Evolutionary conservation across 1,139 yeast species (phyloP).

Genomic region (Candida frijolesensis): DNA sequence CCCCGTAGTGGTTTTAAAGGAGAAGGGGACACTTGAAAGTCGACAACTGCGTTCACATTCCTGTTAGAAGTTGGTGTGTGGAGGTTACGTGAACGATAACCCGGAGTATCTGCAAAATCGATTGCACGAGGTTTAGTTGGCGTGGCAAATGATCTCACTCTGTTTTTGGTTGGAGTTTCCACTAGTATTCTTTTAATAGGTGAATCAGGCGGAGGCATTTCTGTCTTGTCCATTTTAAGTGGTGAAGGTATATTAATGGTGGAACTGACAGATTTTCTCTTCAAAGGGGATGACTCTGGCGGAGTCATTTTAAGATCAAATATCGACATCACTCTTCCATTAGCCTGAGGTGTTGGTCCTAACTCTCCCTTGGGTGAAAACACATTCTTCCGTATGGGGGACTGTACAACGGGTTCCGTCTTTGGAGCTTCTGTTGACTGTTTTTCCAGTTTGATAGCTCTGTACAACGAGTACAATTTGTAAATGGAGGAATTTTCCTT

Average conservation of each 20-base stretch:
- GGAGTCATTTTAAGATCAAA: constrained; percentile 57
- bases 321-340: constrained; percentile 68
- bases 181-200: constrained; percentile 7
- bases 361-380: constrained; percentile 33
- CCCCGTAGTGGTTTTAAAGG: constrained; percentile 44
- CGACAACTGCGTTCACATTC: constrained; percentile 1
- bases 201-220: constrained; percentile 9
- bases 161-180: constrained; percentile 15
- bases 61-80: constrained; percentile 12
- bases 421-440: constrained; percentile 3
- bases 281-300: constrained; percentile 48
- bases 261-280: constrained; percentile 12
- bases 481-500: constrained; percentile 45
- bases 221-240: neutral
- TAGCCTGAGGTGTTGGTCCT: constrained; percentile 79
- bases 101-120: constrained; percentile 28
- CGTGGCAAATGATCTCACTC: constrained; percentile 4
- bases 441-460: constrained; percentile 13
- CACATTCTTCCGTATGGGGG: neutral
- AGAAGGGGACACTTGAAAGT: constrained; percentile 47
- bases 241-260: neutral
- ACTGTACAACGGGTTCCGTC: constrained; percentile 4
- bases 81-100: constrained; percentile 21
- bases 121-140: constrained; percentile 10
- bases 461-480: constrained; percentile 34